Evolutionary conservation across 352 stramenopile species (phyloP), one percentile per base, ranked within the genome.

Genomic region (Globisporangium cystogenes): DNA sequence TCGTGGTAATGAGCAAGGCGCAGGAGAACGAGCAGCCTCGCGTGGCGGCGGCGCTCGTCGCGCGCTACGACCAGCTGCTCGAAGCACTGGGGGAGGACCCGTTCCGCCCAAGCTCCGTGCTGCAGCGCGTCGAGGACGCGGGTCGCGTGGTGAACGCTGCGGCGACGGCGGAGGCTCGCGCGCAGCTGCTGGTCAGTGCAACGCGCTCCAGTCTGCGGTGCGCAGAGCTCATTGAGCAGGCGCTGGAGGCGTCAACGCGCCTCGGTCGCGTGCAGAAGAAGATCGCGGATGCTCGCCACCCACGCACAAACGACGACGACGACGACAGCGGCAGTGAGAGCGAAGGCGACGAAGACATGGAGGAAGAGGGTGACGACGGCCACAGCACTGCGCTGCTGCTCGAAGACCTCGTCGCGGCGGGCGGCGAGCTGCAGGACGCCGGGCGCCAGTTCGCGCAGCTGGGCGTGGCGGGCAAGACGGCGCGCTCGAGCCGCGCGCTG

Each of bases 151-250:
- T 70, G n/a, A 57, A 67, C 2, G 57, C 59, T 3, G 64, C 48
- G 1, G 51, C 57, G 8, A 56, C 49, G 14, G 53, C 60, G 18
- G 64, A 68, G 44, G 49, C 80, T 48, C 62, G 72, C 24, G 61
- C 65, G 53, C 47, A 72, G 40, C 40, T 87, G 54, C 47, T 91
- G 20, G 57, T 56, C 18, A 48, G 51, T 23, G 74, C 70, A 5
- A 70, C 72, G 0, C 57, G 76, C 20, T 85, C 80, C 55, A 90
- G 78, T 37, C 43, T 93, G 48, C 80, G 72, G 3, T 90, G 82
- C 52, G 84, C 79, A 6, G 71, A 91, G 53, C 68, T 95, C 45
- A 88, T 95, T 23, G 76, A 87, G 52, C 69, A 83, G 62, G 79
- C 70, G 59, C 65, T 95, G 21, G 65, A 76, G 40, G 58, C 74